phyloP scores from a whole-genome alignment of 2,329 filamentous ascomycete genomes.

The Cercospora berteroae region DNA sequence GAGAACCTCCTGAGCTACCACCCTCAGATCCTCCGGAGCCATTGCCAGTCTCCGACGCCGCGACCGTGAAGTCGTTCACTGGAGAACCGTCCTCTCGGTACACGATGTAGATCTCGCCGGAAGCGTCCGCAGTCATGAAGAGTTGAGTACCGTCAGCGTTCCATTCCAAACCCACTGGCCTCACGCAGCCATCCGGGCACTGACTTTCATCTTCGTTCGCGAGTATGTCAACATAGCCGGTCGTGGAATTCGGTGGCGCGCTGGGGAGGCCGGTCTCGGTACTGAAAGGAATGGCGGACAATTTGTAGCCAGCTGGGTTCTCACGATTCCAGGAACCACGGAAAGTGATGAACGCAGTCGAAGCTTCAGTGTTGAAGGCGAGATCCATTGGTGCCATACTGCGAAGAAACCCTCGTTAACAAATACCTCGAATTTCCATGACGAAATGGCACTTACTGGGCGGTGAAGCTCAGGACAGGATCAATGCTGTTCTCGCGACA shows the following conservation, averaged over 20 bases:
- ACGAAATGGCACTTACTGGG: conserved; percentile 46
- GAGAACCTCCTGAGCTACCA: not conserved
- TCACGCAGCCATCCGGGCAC: conserved; percentile 60
- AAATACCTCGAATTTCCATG: not conserved
- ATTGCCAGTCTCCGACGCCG: not conserved
- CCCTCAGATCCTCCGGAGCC: not conserved
- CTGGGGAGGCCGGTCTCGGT: conserved; percentile 44
- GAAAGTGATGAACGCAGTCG: conserved; percentile 65
- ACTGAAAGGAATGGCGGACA: conserved; percentile 48
- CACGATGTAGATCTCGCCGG: conserved; percentile 63
- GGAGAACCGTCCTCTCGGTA: conserved; percentile 1
- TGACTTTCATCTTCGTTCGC: conserved; percentile 52
- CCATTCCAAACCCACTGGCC: conserved; percentile 59
- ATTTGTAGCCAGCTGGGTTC: conserved; percentile 51
- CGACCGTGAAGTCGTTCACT: not conserved
- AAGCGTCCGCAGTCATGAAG: conserved; percentile 63
- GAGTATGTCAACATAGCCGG: conserved; percentile 53
- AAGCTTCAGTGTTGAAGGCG: conserved; percentile 60
- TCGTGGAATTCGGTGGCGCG: conserved; percentile 47
- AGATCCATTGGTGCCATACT: conserved; percentile 67
- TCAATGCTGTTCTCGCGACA: conserved; percentile 31
- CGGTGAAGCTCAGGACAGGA: conserved; percentile 58
- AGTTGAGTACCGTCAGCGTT: conserved; percentile 51
- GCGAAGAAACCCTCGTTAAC: not conserved
- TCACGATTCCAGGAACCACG: conserved; percentile 65